Evolutionary conservation across 1,139 yeast genomes (phyloP).

Genomic region (Candida glucosophila): DNA sequence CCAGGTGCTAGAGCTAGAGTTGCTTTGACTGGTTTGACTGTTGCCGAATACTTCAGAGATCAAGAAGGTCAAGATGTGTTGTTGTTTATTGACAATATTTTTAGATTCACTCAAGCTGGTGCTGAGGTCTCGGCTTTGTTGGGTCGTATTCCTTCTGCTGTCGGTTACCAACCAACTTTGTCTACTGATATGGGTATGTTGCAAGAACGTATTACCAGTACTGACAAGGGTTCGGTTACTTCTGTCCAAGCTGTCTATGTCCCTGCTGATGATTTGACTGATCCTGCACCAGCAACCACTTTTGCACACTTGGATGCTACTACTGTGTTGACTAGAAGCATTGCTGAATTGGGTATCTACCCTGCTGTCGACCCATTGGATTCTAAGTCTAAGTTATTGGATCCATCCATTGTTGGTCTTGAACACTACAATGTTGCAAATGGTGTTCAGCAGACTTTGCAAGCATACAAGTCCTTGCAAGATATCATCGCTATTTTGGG

Average conservation of each 20-base stretch:
- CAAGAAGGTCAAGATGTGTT: slow-evolving; percentile 99
- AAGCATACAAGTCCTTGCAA: slow-evolving; percentile 99
- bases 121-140: slow-evolving; percentile 99
- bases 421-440: slow-evolving; percentile 97
- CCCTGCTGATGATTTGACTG: slow-evolving; percentile 99
- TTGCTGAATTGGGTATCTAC: slow-evolving; percentile 99
- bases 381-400: slow-evolving; percentile 98
- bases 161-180: slow-evolving; percentile 99
- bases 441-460: slow-evolving; percentile 94
- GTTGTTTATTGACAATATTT: slow-evolving; percentile 98
- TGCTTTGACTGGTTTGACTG: slow-evolving; percentile 98
- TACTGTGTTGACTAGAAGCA: slow-evolving; percentile 99
- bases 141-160: slow-evolving; percentile 99
- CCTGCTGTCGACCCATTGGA: slow-evolving; percentile 99
- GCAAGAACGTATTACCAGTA: slow-evolving; percentile 99
- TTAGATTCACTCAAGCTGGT: slow-evolving; percentile 99
- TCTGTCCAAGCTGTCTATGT: slow-evolving; percentile 99
- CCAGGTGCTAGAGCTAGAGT: slow-evolving; percentile 99
- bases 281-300: slow-evolving; percentile 99
- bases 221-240: slow-evolving; percentile 99
- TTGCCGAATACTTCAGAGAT: slow-evolving; percentile 99
- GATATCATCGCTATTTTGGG: slow-evolving; percentile 99
- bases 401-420: slow-evolving; percentile 94
- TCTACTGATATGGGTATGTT: slow-evolving; percentile 99
- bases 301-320: slow-evolving; percentile 99